Percentiles rank a stretch among this genome's conserved stretches.
phyloP scores from a whole-genome alignment of 1,139 yeast genomes.

The Hansenula lynferdii region DNA sequence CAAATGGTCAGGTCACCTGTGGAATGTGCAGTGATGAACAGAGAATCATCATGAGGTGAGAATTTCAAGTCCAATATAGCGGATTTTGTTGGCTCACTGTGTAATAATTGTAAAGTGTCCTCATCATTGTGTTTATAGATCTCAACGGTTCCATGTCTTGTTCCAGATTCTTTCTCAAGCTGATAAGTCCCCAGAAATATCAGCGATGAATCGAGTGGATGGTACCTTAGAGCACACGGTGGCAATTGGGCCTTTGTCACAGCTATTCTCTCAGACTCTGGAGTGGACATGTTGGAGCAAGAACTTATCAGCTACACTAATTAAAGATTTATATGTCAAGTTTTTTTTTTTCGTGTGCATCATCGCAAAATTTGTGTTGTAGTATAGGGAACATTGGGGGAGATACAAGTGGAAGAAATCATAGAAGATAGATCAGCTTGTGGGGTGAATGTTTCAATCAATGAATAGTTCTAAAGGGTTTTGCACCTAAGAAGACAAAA shows the following conservation, averaged over 20 bases:
- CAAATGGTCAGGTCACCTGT: conserved; percentile 71
- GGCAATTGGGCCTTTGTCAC: conserved; percentile 51
- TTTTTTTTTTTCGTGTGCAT: too few relatives aligned
- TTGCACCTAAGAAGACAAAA: too few relatives aligned
- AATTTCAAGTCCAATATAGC: conserved; percentile 78
- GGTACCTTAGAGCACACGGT: conserved; percentile 73
- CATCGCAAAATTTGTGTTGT: too few relatives aligned
- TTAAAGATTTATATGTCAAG: too few relatives aligned
- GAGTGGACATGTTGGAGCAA: neutral
- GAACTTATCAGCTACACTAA: too few relatives aligned
- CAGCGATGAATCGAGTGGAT: conserved; percentile 43
- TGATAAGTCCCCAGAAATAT: conserved; percentile 77
- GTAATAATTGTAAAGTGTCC: conserved; percentile 22
- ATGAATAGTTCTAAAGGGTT: too few relatives aligned
- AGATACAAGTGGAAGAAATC: too few relatives aligned
- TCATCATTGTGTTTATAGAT: conserved; percentile 34
- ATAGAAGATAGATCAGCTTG: too few relatives aligned
- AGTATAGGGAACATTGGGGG: too few relatives aligned
- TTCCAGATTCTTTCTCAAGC: conserved; percentile 51
- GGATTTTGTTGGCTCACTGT: conserved; percentile 37
- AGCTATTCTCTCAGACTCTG: conserved; percentile 18
- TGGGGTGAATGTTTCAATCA: too few relatives aligned
- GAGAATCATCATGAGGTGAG: conserved; percentile 43
- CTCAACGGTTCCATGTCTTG: conserved; percentile 73
- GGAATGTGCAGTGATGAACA: conserved; percentile 68